phyloP scores from a whole-genome alignment of 805 yeast species.

The Kluyveromyces lactis region DNA sequence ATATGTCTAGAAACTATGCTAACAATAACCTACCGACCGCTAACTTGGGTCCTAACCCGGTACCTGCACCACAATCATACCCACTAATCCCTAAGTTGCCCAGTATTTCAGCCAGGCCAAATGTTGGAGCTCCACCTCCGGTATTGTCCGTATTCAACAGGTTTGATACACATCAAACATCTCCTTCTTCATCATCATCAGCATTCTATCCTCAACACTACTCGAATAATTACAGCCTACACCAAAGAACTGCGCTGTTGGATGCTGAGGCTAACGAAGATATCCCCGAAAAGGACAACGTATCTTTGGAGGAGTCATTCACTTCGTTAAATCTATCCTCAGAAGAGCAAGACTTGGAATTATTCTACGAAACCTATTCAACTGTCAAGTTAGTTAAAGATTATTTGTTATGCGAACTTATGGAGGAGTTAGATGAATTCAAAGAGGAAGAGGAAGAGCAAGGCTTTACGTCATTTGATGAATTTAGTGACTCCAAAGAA shows the following conservation, averaged over 20 bases:
- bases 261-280: neutral
- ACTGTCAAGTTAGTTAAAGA: constrained; percentile 21
- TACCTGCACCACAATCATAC: constrained; percentile 4
- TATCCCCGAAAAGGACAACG: neutral
- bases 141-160: neutral
- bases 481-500: no score
- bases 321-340: neutral
- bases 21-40: constrained; percentile 4
- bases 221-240: constrained; percentile 5
- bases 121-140: neutral
- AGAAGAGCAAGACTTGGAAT: constrained; percentile 5
- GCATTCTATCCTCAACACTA: constrained; percentile 1
- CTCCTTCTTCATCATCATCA: neutral
- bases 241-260: constrained; percentile 7
- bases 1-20: constrained; percentile 12
- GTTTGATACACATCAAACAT: neutral
- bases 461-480: no score
- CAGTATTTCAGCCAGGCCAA: neutral
- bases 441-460: constrained; percentile 2
- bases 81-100: constrained; percentile 8
- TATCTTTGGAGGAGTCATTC: neutral
- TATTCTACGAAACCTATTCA: constrained; percentile 11
- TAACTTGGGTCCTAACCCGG: constrained; percentile 3
- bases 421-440: constrained; percentile 19
- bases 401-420: constrained; percentile 21